Conservation (phyloP, 306 rosid genomes). For the Cyclanthera cordifolia region DNA sequence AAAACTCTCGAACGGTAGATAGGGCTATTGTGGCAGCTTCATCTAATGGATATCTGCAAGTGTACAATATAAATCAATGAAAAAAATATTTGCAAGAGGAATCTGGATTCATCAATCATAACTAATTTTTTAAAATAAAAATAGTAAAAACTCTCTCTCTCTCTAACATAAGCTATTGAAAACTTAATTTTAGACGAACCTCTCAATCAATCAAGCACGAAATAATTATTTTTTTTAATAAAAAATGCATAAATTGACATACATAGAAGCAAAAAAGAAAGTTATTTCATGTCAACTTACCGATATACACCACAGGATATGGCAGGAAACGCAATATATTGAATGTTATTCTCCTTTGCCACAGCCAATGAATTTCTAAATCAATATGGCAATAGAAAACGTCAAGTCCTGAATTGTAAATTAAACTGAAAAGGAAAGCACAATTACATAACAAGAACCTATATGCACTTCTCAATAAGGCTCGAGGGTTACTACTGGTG, state of each 20-base stretch:
- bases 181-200: not conserved
- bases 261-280: not conserved
- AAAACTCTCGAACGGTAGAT: conserved; percentile 50
- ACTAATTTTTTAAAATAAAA: not conserved
- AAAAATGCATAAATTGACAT: not conserved
- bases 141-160: not conserved
- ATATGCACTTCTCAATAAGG: conserved; percentile 57
- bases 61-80: conserved; percentile 3
- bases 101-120: not conserved
- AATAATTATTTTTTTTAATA: not conserved
- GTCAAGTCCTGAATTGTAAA: not conserved
- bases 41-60: conserved; percentile 57
- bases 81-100: not conserved
- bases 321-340: conserved; percentile 72
- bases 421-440: not conserved
- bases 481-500: conserved; percentile 32
- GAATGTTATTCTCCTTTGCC: conserved; percentile 58
- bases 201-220: not conserved
- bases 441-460: conserved; percentile 29
- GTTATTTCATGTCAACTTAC: conserved; percentile 32
- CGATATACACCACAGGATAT: conserved; percentile 78
- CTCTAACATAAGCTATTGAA: not conserved
- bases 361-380: conserved; percentile 63
- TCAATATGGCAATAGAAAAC: not conserved
- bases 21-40: conserved; percentile 66